Conservation (phyloP, 768 basidiomycete genomes). For the Agaricus sinodeliciosus region DNA sequence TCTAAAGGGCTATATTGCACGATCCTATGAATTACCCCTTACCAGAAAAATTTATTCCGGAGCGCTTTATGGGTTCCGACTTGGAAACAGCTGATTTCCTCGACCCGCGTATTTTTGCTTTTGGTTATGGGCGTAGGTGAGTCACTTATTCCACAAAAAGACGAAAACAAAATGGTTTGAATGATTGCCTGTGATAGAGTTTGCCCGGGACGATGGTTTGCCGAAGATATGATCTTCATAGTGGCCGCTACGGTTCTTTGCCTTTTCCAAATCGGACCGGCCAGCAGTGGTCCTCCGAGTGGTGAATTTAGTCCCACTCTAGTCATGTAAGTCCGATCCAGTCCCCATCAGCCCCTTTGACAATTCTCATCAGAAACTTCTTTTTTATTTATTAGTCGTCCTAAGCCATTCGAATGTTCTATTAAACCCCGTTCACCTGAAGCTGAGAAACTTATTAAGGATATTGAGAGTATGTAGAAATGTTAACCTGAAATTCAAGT, state of each 20-base stretch:
- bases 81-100: neutral
- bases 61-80: slow-evolving; percentile 11
- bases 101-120: slow-evolving; percentile 3
- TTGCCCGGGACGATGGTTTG: slow-evolving; percentile 20
- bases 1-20: slow-evolving; percentile 21
- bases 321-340: slow-evolving; percentile 1
- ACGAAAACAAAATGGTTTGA: neutral
- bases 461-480: neutral
- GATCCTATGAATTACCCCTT: slow-evolving; percentile 14
- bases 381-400: neutral
- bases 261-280: slow-evolving; percentile 17
- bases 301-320: slow-evolving; percentile 5
- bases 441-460: slow-evolving; percentile 5
- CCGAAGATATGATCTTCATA: slow-evolving; percentile 18
- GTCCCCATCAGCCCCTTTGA: no score
- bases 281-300: neutral
- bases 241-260: slow-evolving; percentile 18
- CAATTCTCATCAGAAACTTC: no score
- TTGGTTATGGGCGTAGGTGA: slow-evolving; percentile 9
- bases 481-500: no score
- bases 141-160: neutral
- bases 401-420: slow-evolving; percentile 11
- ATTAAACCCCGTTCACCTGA: slow-evolving; percentile 8
- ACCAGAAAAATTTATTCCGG: slow-evolving; percentile 15
- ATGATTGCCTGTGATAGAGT: slow-evolving; percentile 11